Evolutionary conservation across 2,329 filamentous ascomycete species (phyloP).

Genomic region (Ceratocystis huliohia): DNA sequence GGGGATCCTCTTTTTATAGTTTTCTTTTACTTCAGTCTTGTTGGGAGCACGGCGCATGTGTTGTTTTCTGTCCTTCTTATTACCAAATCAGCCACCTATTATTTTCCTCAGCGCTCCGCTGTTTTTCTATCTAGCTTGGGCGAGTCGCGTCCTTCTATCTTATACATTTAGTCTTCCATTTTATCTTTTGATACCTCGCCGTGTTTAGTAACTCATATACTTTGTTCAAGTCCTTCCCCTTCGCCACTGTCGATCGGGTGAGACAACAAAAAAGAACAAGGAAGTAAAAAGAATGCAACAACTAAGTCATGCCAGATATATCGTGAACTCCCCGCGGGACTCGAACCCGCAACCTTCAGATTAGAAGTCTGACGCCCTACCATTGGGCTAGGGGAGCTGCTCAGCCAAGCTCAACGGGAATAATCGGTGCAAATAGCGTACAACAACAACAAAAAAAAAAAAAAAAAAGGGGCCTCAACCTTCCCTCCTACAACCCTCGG

Average conservation of each 20-base stretch:
- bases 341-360: slow-evolving; percentile 22
- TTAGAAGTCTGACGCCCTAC: slow-evolving; percentile 22
- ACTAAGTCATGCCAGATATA: too few relatives aligned
- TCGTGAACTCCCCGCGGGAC: slow-evolving; percentile 21
- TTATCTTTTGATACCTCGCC: background rate
- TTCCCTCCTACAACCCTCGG: too few relatives aligned
- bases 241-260: background rate
- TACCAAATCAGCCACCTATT: slow-evolving; percentile 2
- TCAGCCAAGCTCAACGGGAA: background rate
- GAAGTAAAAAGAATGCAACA: slow-evolving; percentile 1
- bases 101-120: background rate
- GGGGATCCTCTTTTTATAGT: background rate
- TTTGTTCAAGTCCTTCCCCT: background rate
- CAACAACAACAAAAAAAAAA: background rate
- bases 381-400: slow-evolving; percentile 20
- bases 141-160: background rate
- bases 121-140: background rate
- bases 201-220: too few relatives aligned
- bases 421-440: background rate
- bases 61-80: slow-evolving; percentile 11
- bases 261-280: background rate
- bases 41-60: slow-evolving; percentile 15
- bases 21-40: slow-evolving; percentile 8
- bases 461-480: too few relatives aligned
- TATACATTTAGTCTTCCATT: background rate